Evolutionary conservation across 164 flowering plant species (phyloP), one percentile per base, ranked within the genome.

Genomic region (Santalum album): DNA sequence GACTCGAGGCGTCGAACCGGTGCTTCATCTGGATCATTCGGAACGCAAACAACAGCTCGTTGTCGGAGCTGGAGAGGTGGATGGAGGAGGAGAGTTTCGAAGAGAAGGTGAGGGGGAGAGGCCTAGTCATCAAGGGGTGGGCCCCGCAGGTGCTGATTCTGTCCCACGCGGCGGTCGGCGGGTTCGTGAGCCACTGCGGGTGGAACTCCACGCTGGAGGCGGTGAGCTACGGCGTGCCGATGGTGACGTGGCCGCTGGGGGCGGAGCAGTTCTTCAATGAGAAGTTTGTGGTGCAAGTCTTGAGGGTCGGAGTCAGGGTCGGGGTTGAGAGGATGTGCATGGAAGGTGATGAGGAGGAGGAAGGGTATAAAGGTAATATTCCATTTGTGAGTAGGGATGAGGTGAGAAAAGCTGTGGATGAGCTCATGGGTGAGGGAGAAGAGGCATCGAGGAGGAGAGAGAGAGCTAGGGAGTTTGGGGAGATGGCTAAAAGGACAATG

Each of bases 171-270:
- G 32, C 74, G 9, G 38, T 69, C 3, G 72, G 69, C 16, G 66
- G 55, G 1, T 69, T 73, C 57, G 11, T 69, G 29, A 73, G 71
- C 0, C 74, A 73, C 39, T 73, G 78, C 38, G 75, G 75, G 0
- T 69, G 77, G 77, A 73, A 73, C 49, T 73, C 74, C 1, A 64
- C 65, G 0, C 22, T 70, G 0, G 77, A 73, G 60, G 67, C 61
- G 14, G 44, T 67, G 0, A 39, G 53, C 17, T 55, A 69, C 0
- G 72, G 74, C 1, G 39, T 67, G 34, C 78, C 72, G 7, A 24
- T 73, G 67, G 18, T 67, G 0, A 70, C 78, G 2, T 73, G 74
- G 72, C 78, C 74, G 17, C 20, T 67, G 24, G 66, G 56, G 21
- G 67, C 49, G 0, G 75, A 73, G 12, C 78, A 73, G 44, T 66